phyloP scores from a whole-genome alignment of 2,329 filamentous ascomycete genomes.

The Alternaria infectoria region DNA sequence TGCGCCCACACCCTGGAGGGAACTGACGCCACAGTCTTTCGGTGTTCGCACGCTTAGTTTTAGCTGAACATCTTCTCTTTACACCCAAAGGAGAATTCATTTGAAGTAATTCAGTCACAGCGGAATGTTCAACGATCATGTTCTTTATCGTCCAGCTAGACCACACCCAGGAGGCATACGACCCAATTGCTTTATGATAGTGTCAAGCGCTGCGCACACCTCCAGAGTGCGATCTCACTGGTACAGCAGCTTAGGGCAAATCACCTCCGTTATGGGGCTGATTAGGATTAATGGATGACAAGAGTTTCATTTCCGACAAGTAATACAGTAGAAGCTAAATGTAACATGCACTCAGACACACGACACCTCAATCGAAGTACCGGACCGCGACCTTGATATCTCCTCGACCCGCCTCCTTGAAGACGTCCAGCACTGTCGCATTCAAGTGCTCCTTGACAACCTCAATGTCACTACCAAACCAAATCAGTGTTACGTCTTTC shows the following conservation, averaged over 20 bases:
- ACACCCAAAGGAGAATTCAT: neutral
- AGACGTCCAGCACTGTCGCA: neutral
- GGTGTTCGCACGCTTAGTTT: neutral
- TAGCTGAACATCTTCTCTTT: neutral
- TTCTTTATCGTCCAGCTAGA: neutral
- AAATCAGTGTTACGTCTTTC: neutral
- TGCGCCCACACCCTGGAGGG: neutral
- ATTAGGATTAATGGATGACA: neutral
- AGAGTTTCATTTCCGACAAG: neutral
- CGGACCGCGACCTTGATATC: neutral
- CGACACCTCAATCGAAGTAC: neutral
- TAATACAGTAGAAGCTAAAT: neutral
- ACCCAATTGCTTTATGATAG: neutral
- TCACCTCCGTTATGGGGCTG: neutral
- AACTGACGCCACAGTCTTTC: neutral
- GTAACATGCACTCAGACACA: neutral
- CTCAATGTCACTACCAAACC: neutral
- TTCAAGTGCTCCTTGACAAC: neutral
- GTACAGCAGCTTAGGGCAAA: fast-evolving
- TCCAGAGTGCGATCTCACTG: neutral
- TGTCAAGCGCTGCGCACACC: neutral
- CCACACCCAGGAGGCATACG: neutral
- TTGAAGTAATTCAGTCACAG: neutral
- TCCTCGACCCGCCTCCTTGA: neutral
- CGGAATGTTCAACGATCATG: neutral